phyloP scores from a whole-genome alignment of 1,139 yeast species.

The Tardiomyces blankii region DNA sequence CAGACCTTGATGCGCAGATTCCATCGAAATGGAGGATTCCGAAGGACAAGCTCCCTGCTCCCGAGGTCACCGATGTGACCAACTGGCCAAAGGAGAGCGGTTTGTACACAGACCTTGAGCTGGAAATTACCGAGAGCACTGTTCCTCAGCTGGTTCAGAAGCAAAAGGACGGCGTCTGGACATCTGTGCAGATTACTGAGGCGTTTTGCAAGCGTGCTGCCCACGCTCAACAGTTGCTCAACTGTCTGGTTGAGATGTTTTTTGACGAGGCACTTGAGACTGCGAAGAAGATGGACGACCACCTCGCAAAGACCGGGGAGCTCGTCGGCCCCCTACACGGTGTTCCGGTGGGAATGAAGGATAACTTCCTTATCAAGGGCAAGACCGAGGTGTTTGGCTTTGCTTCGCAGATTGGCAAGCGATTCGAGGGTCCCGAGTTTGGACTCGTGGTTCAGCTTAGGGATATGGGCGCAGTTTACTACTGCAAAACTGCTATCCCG shows the following conservation, averaged over 20 bases:
- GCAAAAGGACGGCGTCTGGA: conserved; percentile 29
- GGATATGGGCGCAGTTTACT: conserved; percentile 36
- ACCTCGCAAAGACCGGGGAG: conserved; percentile 23
- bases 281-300: conserved; percentile 36
- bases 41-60: conserved; percentile 12
- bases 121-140: conserved; percentile 43
- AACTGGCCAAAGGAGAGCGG: conserved; percentile 5
- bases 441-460: conserved; percentile 32
- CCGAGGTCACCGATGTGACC: conserved; percentile 11
- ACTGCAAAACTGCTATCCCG: conserved; percentile 38
- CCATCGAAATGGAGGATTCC: conserved; percentile 15
- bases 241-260: conserved; percentile 15
- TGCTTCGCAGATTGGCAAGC: conserved; percentile 3
- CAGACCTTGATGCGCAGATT: conserved; percentile 18
- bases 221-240: conserved; percentile 40
- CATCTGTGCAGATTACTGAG: conserved; percentile 32
- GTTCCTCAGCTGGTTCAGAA: conserved; percentile 22
- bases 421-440: conserved; percentile 21
- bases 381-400: conserved; percentile 36
- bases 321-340: conserved; percentile 46
- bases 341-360: conserved; percentile 40
- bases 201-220: conserved; percentile 48
- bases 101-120: conserved; percentile 36
- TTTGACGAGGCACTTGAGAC: conserved; percentile 21
- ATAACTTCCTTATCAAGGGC: conserved; percentile 39